phyloP scores from a whole-genome alignment of 2,329 filamentous ascomycete species.

The Paecilomyces formosus region DNA sequence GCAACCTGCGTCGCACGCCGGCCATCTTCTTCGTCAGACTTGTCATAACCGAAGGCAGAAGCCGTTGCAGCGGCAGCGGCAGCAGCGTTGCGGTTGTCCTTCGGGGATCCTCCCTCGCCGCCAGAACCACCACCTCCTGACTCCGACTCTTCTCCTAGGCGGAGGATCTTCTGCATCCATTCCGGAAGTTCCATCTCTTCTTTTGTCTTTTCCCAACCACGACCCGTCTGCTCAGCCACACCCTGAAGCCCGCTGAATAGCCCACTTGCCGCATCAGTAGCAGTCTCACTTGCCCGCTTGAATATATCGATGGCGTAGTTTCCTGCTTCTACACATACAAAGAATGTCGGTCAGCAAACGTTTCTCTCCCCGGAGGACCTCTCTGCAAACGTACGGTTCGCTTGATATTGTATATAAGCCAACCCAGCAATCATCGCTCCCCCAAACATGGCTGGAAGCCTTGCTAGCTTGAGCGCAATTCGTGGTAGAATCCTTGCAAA shows the following conservation, averaged over 20 bases:
- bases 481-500: slow-evolving; percentile 69
- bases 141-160: slow-evolving; percentile 53
- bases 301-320: slow-evolving; percentile 72
- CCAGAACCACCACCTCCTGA: slow-evolving; percentile 38
- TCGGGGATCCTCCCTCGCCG: slow-evolving; percentile 41
- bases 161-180: slow-evolving; percentile 72
- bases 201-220: slow-evolving; percentile 77
- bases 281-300: slow-evolving; percentile 63
- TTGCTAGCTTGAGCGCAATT: slow-evolving; percentile 79
- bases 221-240: slow-evolving; percentile 69
- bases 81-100: slow-evolving; percentile 49
- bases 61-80: slow-evolving; percentile 63
- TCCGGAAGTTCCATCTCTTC: slow-evolving; percentile 64
- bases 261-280: slow-evolving; percentile 59
- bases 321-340: slow-evolving; percentile 53
- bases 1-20: slow-evolving; percentile 59
- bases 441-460: slow-evolving; percentile 85
- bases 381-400: slow-evolving; percentile 59
- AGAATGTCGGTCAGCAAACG: background rate
- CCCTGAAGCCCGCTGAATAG: slow-evolving; percentile 66
- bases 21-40: slow-evolving; percentile 54
- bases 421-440: slow-evolving; percentile 78
- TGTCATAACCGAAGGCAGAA: slow-evolving; percentile 70
- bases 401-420: slow-evolving; percentile 94
- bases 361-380: background rate